Percentiles rank a stretch among this genome's conserved stretches.
Conservation (phyloP, 768 basidiomycete species). For the Panaeolus cyanescens region DNA sequence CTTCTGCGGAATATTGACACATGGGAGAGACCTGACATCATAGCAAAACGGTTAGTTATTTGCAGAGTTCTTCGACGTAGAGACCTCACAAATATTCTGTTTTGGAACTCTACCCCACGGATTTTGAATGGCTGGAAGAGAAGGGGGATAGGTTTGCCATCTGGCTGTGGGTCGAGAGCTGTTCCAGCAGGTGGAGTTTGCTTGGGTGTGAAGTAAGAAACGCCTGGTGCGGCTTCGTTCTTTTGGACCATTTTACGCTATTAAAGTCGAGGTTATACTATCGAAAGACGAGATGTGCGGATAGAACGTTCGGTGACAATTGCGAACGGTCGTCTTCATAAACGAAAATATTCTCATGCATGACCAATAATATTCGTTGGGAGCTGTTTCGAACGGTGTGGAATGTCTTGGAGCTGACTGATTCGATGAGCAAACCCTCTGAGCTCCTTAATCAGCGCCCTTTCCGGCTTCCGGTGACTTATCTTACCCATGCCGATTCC, state of each 20-base stretch:
- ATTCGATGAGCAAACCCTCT: background rate
- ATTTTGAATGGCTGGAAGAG: slow-evolving; percentile 58
- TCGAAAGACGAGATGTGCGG: too few species aligned
- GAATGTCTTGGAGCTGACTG: background rate
- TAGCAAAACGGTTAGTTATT: background rate
- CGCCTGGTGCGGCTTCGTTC: slow-evolving; percentile 42
- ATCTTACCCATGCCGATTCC: background rate
- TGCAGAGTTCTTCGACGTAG: background rate
- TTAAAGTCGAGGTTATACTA: too few species aligned
- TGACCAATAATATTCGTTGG: background rate
- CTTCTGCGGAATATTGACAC: slow-evolving; percentile 60
- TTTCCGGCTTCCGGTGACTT: background rate
- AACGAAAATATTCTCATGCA: background rate
- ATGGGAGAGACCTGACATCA: slow-evolving; percentile 48
- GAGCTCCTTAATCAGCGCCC: background rate
- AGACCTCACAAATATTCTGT: slow-evolving; percentile 52
- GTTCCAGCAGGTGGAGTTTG: slow-evolving; percentile 46
- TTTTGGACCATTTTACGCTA: slow-evolving; percentile 23
- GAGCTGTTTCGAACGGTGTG: background rate
- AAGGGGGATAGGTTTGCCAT: slow-evolving; percentile 33
- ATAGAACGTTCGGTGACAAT: background rate
- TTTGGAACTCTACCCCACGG: slow-evolving; percentile 52
- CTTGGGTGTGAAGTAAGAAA: slow-evolving; percentile 48
- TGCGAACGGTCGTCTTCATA: background rate
- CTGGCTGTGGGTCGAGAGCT: slow-evolving; percentile 41